Evolutionary conservation across 2,329 filamentous ascomycete genomes (phyloP), one percentile per base, ranked within the genome.

Genomic region (Aureobasidium sp.): DNA sequence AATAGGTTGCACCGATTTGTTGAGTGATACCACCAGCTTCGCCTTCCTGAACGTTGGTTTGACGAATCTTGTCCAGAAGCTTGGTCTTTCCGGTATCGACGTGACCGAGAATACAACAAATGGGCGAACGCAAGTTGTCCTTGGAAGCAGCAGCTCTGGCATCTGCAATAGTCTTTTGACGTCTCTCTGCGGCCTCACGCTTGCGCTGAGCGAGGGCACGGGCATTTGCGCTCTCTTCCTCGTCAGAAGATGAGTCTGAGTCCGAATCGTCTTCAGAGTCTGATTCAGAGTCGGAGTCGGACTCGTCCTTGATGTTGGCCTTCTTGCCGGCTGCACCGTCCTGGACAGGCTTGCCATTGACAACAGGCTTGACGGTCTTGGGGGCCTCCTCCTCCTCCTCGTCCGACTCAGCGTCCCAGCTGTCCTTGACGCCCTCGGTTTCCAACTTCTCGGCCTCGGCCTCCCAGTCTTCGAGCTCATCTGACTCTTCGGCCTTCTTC

Each of bases 31-130:
- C 94, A 82, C 94, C 95, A 44, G 94, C 95, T 84, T 99, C 94
- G 71, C 94, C 94, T 78, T 97, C 94, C 74, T 99, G 95, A 39
- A 99, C 94, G 73, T 99, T 97, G 63, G 94, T 97, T 77, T 97
- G 91, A 71, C 94, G 89, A 72, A 99, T 90, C 81, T 99, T 99
- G 82, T 99, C 94, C 63, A 99, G 84, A 66, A 99, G 82, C 80
- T 97, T 99, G n/a, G 94, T 99, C 81, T 99, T 99, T 75, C 94
- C 94, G 49, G 95, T 99, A 87, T 99, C 94, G 84, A 99, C 94
- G 85, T 99, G 94, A 71, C 94, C 94, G 67, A 99, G 86, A 84
- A 99, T 99, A 88, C 93, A 97, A 83, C 94, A 97, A 77, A 99
- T 99, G 59, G 94, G 94, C 44, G 94, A 97, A 63, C 94, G 91